These are phyloP conservation scores for Centrapalus pauciflorus DNA, from an alignment of 129 eudicot species.

Conservation along the genomic window DNA sequence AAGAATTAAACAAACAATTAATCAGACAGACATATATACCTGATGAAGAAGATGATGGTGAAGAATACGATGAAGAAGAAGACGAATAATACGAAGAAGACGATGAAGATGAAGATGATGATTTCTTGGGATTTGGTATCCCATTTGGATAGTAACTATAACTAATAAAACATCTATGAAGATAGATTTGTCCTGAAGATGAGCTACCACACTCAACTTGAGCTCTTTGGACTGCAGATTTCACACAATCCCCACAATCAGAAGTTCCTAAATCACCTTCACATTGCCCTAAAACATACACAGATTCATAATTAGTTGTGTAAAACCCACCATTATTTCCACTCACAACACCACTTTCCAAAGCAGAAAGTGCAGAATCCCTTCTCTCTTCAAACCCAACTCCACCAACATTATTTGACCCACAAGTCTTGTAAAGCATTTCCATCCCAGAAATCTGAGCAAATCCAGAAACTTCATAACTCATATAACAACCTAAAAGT, in stretches of 20 bases:
- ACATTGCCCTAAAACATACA: conserved; percentile 83
- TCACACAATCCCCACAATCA: conserved; percentile 81
- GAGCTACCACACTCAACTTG: conserved; percentile 92
- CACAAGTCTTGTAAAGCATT: conserved; percentile 76
- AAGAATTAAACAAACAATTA: too few species aligned
- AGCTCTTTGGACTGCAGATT: conserved; percentile 70
- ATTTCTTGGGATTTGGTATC: conserved; percentile 48
- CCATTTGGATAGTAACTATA: conserved; percentile 67
- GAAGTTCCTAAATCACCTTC: conserved; percentile 74
- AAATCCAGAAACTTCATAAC: conserved; percentile 77
- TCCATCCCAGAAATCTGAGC: conserved; percentile 79
- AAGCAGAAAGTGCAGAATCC: conserved; percentile 62
- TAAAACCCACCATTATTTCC: conserved; percentile 59
- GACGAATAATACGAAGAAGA: conserved; percentile 11
- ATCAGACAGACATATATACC: conserved; percentile 46
- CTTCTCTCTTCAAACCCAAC: conserved; percentile 66
- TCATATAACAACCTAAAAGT: conserved; percentile 76
- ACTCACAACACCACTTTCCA: conserved; percentile 58
- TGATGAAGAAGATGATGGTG: conserved; percentile 28
- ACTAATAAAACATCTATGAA: conserved; percentile 73
- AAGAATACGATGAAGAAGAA: conserved; percentile 2
- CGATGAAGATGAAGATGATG: conserved; percentile 31
- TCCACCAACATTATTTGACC: conserved; percentile 45
- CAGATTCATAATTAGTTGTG: conserved; percentile 45
- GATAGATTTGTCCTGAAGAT: conserved; percentile 63